phyloP scores from a whole-genome alignment of 2,329 filamentous ascomycete genomes.

The Orbilia ellipsospora region DNA sequence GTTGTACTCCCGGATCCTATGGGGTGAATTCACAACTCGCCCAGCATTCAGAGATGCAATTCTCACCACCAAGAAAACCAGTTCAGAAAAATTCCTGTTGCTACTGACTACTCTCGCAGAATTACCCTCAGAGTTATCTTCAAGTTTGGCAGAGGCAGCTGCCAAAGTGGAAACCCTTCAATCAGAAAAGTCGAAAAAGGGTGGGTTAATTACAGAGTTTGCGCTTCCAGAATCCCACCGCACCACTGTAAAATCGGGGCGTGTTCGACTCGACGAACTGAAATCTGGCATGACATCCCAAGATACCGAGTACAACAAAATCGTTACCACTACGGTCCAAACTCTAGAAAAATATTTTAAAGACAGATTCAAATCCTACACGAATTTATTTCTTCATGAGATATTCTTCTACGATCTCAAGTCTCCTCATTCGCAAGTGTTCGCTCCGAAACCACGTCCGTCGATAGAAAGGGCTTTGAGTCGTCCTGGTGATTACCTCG shows the following conservation, averaged over 20 bases:
- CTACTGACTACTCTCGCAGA: constrained; percentile 33
- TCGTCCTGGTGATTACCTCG: constrained; percentile 80
- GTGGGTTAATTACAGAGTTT: constrained; percentile 65
- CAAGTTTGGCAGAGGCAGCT: constrained; percentile 10
- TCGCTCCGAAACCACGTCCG: constrained; percentile 77
- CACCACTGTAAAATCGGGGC: constrained; percentile 82
- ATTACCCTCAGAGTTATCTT: constrained; percentile 27
- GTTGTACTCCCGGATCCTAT: constrained; percentile 43
- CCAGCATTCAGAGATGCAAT: constrained; percentile 53
- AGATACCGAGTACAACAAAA: constrained; percentile 75
- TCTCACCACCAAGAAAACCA: constrained; percentile 38
- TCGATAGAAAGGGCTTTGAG: constrained; percentile 78
- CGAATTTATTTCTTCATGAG: constrained; percentile 73
- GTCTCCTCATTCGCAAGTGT: constrained; percentile 74
- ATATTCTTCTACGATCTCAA: constrained; percentile 79
- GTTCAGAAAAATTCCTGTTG: constrained; percentile 38
- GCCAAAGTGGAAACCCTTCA: constrained; percentile 33
- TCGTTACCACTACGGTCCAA: constrained; percentile 71
- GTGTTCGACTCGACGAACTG: constrained; percentile 81
- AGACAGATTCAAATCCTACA: constrained; percentile 63
- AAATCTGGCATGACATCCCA: constrained; percentile 76
- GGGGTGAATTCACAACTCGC: constrained; percentile 48
- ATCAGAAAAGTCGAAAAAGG: constrained; percentile 30
- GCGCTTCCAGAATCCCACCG: constrained; percentile 71
- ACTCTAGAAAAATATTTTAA: constrained; percentile 66